A percentile compares a stretch with the other conserved stretches of the same genome.
phyloP scores from a whole-genome alignment of 106 monocot genomes.

The Platanthera guangdongensis region DNA sequence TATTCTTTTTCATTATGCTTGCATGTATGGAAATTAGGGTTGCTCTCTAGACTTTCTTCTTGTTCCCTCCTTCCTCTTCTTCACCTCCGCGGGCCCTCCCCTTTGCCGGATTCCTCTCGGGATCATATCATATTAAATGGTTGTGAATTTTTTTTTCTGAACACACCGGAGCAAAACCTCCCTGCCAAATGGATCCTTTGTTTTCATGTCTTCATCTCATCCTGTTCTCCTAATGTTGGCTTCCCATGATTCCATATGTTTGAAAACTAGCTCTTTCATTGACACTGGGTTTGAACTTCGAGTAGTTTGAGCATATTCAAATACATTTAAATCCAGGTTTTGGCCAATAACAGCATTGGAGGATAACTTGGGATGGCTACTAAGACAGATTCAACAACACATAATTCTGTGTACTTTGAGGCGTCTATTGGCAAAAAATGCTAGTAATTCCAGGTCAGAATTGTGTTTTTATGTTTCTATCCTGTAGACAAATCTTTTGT shows the following conservation, averaged over 20 bases:
- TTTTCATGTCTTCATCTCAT: background rate
- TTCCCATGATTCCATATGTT: background rate
- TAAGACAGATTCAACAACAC: slow-evolving; percentile 7
- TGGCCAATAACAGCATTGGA: background rate
- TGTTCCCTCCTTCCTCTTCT: too few species aligned
- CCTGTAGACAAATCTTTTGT: background rate
- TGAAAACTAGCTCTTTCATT: background rate
- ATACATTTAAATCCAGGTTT: background rate
- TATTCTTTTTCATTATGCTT: too few species aligned
- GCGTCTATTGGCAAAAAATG: slow-evolving; percentile 7
- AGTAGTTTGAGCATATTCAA: background rate
- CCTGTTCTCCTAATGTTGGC: background rate
- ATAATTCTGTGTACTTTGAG: background rate
- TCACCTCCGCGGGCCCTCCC: too few species aligned
- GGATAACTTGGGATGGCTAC: slow-evolving; percentile 3
- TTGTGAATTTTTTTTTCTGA: too few species aligned
- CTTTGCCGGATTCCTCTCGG: too few species aligned
- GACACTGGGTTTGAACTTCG: background rate
- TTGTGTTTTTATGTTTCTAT: background rate
- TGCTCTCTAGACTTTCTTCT: too few species aligned
- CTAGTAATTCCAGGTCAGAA: background rate
- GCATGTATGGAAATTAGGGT: too few species aligned
- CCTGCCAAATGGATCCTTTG: too few species aligned
- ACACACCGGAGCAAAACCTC: too few species aligned
- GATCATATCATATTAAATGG: too few species aligned